Evolutionary conservation across 208 protist genomes (phyloP), one percentile per base, ranked within the genome.

Genomic region (Trypanosoma conorhini): DNA sequence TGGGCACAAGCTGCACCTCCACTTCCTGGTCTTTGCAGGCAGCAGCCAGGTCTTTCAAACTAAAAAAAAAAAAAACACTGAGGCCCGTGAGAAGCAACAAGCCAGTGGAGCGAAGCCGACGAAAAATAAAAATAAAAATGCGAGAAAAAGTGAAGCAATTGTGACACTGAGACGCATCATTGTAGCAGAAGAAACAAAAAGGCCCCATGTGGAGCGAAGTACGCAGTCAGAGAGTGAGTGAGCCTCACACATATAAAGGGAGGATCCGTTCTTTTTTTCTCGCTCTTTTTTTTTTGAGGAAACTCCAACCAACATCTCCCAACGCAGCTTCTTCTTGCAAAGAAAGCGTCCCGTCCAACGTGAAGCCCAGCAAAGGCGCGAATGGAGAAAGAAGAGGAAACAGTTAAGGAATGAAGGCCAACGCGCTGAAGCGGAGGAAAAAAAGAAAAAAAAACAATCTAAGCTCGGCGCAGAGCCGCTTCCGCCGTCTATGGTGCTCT

Each of bases 181-280:
- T n/a, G n/a, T n/a, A 57, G 67, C 48, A 61, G 75, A 75, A 75
- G 62, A 31, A 61, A 52, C 66, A 46, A 67, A 22, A 9, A 58
- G 42, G 24, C 5, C 5, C 42, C 21, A 54, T 9, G 17, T 71
- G 57, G 8, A 12, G 38, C 38, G 12, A 42, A 42, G 8, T 13
- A 65, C 17, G 59, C 21, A 35, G 62, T n/a, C 21, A 28, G 60
- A 56, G 44, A 50, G 70, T 58, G 58, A 76, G 50, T 38, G 52
- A 55, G 44, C 30, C 28, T 56, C 30, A 51, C 40, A 58, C 33
- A 56, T 48, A 22, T 52, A 52, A 22, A 22, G n/a, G 48, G 21
- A 17, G n/a, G 21, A 52, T 22, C 9, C 13, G 8, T 9, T 5
- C 10, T n/a, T n/a, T n/a, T n/a, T n/a, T n/a, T n/a, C n/a, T n/a